Percentiles rank a stretch among this genome's conserved stretches.
These are phyloP conservation scores for Lentinula guzmanii DNA, from an alignment of 768 basidiomycete species.

Conservation along the genomic window DNA sequence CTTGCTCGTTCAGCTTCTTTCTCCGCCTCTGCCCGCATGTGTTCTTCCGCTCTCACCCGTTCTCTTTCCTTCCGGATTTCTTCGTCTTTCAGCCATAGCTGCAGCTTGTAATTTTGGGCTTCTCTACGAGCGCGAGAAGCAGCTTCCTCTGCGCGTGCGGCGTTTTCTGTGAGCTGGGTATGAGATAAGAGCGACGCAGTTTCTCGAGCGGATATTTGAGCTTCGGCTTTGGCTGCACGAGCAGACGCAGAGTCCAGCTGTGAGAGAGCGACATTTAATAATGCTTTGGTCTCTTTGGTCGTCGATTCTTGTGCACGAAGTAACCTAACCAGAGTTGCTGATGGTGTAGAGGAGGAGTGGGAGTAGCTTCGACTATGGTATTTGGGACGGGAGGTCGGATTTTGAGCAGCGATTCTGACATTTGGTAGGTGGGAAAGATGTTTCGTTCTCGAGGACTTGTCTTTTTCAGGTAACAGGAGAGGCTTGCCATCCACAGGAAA, in stretches of 20 bases:
- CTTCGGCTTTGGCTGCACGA: slow-evolving; percentile 4
- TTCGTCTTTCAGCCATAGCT: not conserved
- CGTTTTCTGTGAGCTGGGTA: slow-evolving; percentile 1
- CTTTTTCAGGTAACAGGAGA: not conserved
- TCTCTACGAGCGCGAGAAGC: not conserved
- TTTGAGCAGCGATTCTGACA: not conserved
- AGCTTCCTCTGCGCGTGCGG: not conserved
- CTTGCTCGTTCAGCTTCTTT: slow-evolving; percentile 33
- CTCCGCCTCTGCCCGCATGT: slow-evolving; percentile 26
- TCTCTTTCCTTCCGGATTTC: slow-evolving; percentile 21
- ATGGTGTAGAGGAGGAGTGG: not conserved
- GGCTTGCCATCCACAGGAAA: not conserved
- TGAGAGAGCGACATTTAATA: slow-evolving; percentile 5
- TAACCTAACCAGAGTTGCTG: slow-evolving; percentile 1
- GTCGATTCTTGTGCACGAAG: slow-evolving; percentile 5
- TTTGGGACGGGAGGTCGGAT: not conserved
- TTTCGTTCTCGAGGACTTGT: not conserved
- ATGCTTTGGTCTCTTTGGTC: slow-evolving; percentile 2
- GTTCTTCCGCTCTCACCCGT: slow-evolving; percentile 19
- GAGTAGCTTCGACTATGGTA: not conserved
- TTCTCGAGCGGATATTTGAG: not conserved
- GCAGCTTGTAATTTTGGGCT: slow-evolving; percentile 6
- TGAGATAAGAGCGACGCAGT: not conserved
- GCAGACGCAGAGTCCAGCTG: slow-evolving; percentile 4
- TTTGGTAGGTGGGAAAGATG: not conserved